phyloP scores from a whole-genome alignment of 2,329 filamentous ascomycete genomes.

The Sclerotinia glacialis region DNA sequence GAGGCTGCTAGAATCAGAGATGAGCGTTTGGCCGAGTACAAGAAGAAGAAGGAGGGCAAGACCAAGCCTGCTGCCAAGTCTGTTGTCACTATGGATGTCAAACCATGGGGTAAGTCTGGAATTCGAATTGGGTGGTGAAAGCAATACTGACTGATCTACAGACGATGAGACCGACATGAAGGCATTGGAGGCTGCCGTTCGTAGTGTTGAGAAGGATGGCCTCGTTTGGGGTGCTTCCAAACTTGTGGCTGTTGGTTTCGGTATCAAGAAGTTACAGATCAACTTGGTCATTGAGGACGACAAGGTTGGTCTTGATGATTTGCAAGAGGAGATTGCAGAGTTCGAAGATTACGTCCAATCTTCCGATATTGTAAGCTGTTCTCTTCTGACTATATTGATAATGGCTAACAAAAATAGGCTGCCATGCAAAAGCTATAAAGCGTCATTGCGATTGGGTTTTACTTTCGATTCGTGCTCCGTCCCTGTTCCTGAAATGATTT shows the following conservation, averaged over 20 bases:
- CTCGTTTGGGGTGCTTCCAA: slow-evolving; percentile 94
- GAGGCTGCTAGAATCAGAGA: slow-evolving; percentile 82
- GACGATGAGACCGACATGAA: slow-evolving; percentile 94
- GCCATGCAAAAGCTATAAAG: slow-evolving; percentile 91
- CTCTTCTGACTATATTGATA: slow-evolving; percentile 5
- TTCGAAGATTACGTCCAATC: slow-evolving; percentile 97
- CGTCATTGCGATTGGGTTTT: slow-evolving; percentile 28
- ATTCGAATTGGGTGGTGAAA: not conserved
- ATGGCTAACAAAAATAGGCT: slow-evolving; percentile 43
- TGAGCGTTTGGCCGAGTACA: slow-evolving; percentile 89
- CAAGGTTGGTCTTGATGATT: slow-evolving; percentile 82
- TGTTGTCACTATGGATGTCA: slow-evolving; percentile 90
- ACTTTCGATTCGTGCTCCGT: slow-evolving; percentile 22
- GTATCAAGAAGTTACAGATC: slow-evolving; percentile 99
- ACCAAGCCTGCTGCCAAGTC: slow-evolving; percentile 92
- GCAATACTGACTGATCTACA: slow-evolving; percentile 39
- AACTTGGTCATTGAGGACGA: slow-evolving; percentile 97
- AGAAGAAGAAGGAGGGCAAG: slow-evolving; percentile 95
- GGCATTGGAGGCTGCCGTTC: slow-evolving; percentile 75
- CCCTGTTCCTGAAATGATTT: slow-evolving; percentile 33
- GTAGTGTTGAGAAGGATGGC: slow-evolving; percentile 84
- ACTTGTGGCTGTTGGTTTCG: slow-evolving; percentile 87
- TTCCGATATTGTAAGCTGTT: slow-evolving; percentile 66
- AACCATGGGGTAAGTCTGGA: slow-evolving; percentile 83
- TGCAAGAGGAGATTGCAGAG: slow-evolving; percentile 80